Percentiles rank a stretch among this genome's conserved stretches.
Conservation (phyloP, 2,329 filamentous ascomycete species). For the Penicillium palitans region DNA sequence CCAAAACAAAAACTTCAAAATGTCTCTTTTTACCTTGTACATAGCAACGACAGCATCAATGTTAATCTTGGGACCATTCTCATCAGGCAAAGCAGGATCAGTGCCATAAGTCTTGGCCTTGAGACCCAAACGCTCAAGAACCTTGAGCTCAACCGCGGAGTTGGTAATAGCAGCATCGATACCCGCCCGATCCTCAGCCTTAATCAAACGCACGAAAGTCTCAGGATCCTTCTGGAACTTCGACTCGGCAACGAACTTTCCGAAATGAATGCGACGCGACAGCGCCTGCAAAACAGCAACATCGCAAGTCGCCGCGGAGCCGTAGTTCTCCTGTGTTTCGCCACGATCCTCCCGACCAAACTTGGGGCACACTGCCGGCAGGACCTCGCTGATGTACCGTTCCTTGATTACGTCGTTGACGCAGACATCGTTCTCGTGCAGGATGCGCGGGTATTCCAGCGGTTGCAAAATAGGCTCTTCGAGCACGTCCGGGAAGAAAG, state of each 20-base stretch:
- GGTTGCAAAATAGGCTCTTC: conserved; percentile 81
- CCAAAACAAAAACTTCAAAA: not conserved
- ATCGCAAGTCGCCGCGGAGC: conserved; percentile 85
- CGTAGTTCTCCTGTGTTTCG: conserved; percentile 91
- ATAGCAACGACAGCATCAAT: conserved; percentile 86
- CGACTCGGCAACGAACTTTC: conserved; percentile 95
- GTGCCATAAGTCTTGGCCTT: conserved; percentile 94
- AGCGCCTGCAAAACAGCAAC: conserved; percentile 87
- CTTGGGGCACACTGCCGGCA: conserved; percentile 79
- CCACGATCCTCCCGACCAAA: conserved; percentile 75
- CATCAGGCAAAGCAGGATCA: conserved; percentile 67
- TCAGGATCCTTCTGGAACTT: conserved; percentile 87
- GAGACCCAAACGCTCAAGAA: conserved; percentile 78
- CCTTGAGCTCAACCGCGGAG: conserved; percentile 82
- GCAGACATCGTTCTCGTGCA: conserved; percentile 86
- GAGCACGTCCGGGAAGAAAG: conserved; percentile 86
- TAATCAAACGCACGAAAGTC: conserved; percentile 78
- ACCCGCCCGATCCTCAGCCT: conserved; percentile 72
- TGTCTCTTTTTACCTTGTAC: conserved; percentile 61
- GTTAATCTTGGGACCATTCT: conserved; percentile 70
- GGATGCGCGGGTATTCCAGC: conserved; percentile 81
- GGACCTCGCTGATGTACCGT: conserved; percentile 78
- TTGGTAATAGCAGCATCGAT: conserved; percentile 93
- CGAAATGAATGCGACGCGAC: conserved; percentile 90
- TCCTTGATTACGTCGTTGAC: conserved; percentile 84